Evolutionary conservation across 768 basidiomycete genomes (phyloP).

Genomic region (Pisolithus albus): DNA sequence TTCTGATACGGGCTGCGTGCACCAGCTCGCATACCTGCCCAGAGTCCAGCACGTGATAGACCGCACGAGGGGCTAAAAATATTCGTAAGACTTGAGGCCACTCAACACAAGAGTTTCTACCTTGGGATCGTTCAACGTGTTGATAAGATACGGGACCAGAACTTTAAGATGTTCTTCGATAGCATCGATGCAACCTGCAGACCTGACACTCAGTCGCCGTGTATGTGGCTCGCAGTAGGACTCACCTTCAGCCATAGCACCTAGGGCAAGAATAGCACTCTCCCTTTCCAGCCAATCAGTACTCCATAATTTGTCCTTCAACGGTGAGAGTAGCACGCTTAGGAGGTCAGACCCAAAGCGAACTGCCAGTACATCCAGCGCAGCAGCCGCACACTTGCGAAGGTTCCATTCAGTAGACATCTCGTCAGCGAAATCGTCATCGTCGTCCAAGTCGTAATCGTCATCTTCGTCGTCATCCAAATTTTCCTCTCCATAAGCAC

Average conservation of each 20-base stretch:
- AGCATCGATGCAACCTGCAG: slow-evolving; percentile 87
- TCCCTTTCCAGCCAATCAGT: slow-evolving; percentile 91
- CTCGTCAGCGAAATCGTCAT: slow-evolving; percentile 88
- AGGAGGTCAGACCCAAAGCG: slow-evolving; percentile 86
- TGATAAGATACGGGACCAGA: slow-evolving; percentile 88
- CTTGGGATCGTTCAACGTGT: slow-evolving; percentile 86
- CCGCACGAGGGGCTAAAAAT: slow-evolving; percentile 79
- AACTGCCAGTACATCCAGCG: slow-evolving; percentile 93
- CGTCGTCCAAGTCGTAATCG: slow-evolving; percentile 79
- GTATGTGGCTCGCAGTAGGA: slow-evolving; percentile 4
- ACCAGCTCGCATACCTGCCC: slow-evolving; percentile 98
- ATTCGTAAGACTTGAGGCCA: slow-evolving; percentile 3
- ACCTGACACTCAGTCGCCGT: slow-evolving; percentile 5
- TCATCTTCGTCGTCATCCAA: slow-evolving; percentile 84
- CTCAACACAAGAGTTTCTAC: slow-evolving; percentile 33
- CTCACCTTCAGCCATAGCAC: slow-evolving; percentile 97
- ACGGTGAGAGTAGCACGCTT: slow-evolving; percentile 77
- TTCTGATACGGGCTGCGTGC: slow-evolving; percentile 74
- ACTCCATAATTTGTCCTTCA: slow-evolving; percentile 94
- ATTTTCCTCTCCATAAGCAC: slow-evolving; percentile 77
- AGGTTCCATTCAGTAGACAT: slow-evolving; percentile 98
- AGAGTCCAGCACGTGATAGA: slow-evolving; percentile 99
- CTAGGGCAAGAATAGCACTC: slow-evolving; percentile 91
- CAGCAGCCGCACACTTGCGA: slow-evolving; percentile 96
- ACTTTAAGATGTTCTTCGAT: slow-evolving; percentile 94